phyloP scores from a whole-genome alignment of 345 rosid genomes.

The Linum trigynum region DNA sequence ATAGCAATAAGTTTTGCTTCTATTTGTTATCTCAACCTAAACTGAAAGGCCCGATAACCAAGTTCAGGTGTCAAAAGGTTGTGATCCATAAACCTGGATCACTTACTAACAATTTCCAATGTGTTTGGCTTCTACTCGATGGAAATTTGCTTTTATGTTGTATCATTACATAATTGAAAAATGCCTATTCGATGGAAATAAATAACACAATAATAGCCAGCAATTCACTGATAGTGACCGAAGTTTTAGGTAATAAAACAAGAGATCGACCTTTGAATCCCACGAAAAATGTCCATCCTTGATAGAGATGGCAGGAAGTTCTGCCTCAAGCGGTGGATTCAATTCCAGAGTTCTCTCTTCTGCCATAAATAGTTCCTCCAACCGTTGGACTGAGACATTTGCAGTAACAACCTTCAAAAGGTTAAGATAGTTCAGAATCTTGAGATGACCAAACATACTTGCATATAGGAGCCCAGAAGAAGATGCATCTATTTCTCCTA shows the following conservation, averaged over 20 bases:
- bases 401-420: conserved; percentile 73
- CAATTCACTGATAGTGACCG: too few species aligned
- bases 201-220: background rate
- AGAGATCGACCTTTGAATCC: conserved; percentile 60
- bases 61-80: background rate
- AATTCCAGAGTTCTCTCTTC: conserved; percentile 71
- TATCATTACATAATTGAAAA: background rate
- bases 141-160: background rate
- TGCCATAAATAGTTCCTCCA: conserved; percentile 71
- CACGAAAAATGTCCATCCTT: conserved; percentile 78
- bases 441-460: background rate
- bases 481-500: background rate
- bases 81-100: background rate
- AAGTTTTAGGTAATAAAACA: background rate
- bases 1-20: background rate
- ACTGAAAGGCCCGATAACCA: background rate
- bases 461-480: background rate
- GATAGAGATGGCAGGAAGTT: conserved; percentile 68
- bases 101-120: too few species aligned
- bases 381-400: conserved; percentile 76
- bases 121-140: background rate
- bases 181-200: background rate
- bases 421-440: background rate
- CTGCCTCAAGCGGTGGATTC: conserved; percentile 74
- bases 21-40: background rate